Evolutionary conservation across 2,329 filamentous ascomycete genomes (phyloP).

Genomic region (Pseudogymnoascus sp.): DNA sequence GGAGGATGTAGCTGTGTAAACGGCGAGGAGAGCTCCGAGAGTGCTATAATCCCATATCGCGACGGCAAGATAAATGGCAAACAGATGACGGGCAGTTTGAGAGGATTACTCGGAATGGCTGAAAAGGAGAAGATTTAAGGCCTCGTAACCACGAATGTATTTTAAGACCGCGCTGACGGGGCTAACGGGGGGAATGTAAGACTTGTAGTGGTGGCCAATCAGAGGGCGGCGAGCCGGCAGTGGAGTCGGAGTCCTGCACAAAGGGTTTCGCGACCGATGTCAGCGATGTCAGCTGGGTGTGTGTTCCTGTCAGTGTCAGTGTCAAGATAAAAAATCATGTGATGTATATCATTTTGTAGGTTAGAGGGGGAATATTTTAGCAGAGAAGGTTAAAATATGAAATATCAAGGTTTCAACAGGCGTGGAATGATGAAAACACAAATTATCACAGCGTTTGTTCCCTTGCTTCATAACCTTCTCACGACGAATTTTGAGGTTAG

Average conservation of each 20-base stretch:
- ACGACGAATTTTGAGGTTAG: neutral
- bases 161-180: neutral
- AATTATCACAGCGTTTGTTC: neutral
- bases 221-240: neutral
- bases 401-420: neutral
- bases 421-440: neutral
- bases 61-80: neutral
- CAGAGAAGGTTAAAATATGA: neutral
- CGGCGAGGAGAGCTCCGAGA: neutral
- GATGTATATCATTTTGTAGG: neutral
- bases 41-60: conserved; percentile 1
- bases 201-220: neutral
- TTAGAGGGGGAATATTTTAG: neutral
- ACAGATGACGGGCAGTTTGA: neutral
- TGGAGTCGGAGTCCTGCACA: neutral
- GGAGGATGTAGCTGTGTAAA: neutral
- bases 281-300: neutral
- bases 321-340: neutral
- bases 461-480: neutral
- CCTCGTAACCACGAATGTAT: conserved; percentile 3
- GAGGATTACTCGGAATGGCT: neutral
- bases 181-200: neutral
- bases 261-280: neutral
- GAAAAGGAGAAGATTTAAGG: neutral
- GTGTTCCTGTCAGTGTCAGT: neutral